Evolutionary conservation across 2,329 filamentous ascomycete genomes (phyloP), one percentile per base, ranked within the genome.

Genomic region (Pestalotiopsis sp.): DNA sequence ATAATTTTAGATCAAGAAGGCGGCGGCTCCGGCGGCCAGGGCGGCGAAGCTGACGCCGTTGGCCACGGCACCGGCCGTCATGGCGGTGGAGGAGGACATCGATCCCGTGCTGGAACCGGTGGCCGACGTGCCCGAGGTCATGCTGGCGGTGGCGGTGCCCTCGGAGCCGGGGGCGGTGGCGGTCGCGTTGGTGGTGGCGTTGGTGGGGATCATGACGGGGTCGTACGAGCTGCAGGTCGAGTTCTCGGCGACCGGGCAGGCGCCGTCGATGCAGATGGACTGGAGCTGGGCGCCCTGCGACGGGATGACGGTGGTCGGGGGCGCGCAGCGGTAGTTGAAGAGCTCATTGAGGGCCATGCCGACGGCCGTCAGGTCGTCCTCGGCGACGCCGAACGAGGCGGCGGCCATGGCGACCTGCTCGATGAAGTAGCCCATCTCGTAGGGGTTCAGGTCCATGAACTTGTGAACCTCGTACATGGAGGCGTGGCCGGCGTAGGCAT

Each of bases 371-470:
- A 89, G 79, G 73, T 91, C 89, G 3, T 80, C 81, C 13, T 82
- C 72, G n/a, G 85, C 80, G 57, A 90, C 87, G 56, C 89, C 89
- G 72, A 90, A 89, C 1, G 87, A 89, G 49, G 83, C 79, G 6
- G 85, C 88, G 4, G 88, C 82, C 13, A 88, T 76, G 36, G 82
- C 87, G 67, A 91, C 86, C 77, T 90, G 87, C 58, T 81, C 71
- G 75, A 90, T 86, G 80, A 91, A 91, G 80, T 89, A 90, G 38
- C 82, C 83, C 52, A 89, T 76, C 75, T 90, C 82, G 66, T 79
- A 76, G 36, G 79, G 74, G 73, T 84, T 79, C 60, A 90, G 83
- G 68, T 81, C 82, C 89, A 91, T 91, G 81, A 87, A 89, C 76
- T 86, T 86, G 80, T 90, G 87, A 0, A 86, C 84, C 60, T 84